Evolutionary conservation across 2,329 filamentous ascomycete genomes (phyloP).

Genomic region (Claviceps arundinis): DNA sequence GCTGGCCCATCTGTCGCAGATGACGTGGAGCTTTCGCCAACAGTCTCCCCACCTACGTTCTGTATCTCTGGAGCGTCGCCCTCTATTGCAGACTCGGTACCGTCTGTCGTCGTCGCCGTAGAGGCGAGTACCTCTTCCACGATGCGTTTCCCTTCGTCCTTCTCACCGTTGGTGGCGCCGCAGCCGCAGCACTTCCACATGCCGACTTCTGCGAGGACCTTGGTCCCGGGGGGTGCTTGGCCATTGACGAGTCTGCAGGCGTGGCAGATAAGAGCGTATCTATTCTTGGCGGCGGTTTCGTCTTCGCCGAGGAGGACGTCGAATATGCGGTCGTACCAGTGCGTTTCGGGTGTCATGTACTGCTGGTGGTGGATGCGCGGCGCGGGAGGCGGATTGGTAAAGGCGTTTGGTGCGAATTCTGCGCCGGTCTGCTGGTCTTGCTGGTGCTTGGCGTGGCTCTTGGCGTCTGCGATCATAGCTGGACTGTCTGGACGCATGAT

Average conservation of each 20-base stretch:
- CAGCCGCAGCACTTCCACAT: constrained; percentile 85
- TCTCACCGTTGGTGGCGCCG: constrained; percentile 66
- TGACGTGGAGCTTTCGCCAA: background rate
- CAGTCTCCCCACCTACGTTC: background rate
- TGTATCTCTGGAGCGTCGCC: constrained; percentile 4
- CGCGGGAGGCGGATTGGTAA: constrained; percentile 6
- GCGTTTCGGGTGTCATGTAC: constrained; percentile 28
- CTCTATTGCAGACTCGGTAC: constrained; percentile 4
- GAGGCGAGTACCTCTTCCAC: constrained; percentile 46
- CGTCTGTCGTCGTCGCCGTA: constrained; percentile 12
- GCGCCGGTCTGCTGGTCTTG: constrained; percentile 18
- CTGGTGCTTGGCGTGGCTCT: background rate
- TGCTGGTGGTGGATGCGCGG: constrained; percentile 3
- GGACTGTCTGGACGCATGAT: constrained; percentile 31
- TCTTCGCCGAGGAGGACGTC: constrained; percentile 91
- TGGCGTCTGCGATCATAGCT: constrained; percentile 5
- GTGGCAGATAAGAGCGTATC: constrained; percentile 73
- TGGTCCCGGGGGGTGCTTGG: constrained; percentile 80
- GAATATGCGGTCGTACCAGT: constrained; percentile 91
- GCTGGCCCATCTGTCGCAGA: constrained; percentile 1
- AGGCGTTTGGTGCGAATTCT: constrained; percentile 64
- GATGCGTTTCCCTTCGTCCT: constrained; percentile 61
- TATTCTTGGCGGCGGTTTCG: constrained; percentile 82
- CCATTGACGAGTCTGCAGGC: constrained; percentile 84
- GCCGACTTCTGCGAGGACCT: constrained; percentile 64